phyloP scores from a whole-genome alignment of 148 eudicot genomes.

The Rhododendron williamsianum region DNA sequence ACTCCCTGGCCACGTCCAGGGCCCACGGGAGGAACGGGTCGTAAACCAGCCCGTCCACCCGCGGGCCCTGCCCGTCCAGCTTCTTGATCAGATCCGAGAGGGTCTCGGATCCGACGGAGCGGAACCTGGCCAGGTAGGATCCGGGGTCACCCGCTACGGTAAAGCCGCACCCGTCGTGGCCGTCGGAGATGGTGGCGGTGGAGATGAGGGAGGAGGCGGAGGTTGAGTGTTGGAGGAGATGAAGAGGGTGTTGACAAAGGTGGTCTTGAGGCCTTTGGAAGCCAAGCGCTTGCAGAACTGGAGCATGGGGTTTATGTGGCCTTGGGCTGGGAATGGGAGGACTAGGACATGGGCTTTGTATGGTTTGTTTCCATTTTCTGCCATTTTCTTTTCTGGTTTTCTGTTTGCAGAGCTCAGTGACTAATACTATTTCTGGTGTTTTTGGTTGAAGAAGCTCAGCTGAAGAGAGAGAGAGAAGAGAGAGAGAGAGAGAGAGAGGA shows the following conservation, averaged over 20 bases:
- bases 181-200: not conserved
- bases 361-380: not conserved
- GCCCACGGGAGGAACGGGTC: not conserved
- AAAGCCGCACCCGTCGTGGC: not conserved
- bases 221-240: not conserved
- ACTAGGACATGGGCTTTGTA: not conserved
- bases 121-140: not conserved
- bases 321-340: not conserved
- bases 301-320: not conserved
- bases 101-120: not conserved
- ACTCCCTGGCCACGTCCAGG: not conserved
- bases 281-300: not conserved
- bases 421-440: no score
- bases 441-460: not conserved
- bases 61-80: not conserved
- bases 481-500: no score
- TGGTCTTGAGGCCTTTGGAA: not conserved
- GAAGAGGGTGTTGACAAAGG: not conserved
- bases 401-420: not conserved
- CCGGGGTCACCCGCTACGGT: not conserved
- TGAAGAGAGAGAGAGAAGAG: no score
- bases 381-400: not conserved
- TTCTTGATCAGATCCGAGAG: not conserved
- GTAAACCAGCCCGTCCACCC: not conserved
- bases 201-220: not conserved